Evolutionary conservation across 2,329 filamentous ascomycete genomes (phyloP).

Genomic region (Aspergillus cejpii): DNA sequence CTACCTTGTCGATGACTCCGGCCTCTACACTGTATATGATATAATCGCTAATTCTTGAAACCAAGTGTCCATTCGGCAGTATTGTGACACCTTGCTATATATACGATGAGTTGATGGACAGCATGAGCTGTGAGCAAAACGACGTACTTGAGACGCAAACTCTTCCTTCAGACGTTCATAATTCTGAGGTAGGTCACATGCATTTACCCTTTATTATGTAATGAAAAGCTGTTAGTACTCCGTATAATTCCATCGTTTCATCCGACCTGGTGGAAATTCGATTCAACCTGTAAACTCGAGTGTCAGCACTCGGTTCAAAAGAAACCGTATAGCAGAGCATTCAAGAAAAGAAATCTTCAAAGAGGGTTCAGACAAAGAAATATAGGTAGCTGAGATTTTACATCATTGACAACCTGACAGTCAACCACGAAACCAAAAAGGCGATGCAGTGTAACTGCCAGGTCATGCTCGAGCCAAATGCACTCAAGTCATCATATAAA

Average conservation of each 20-base stretch:
- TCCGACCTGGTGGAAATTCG: neutral
- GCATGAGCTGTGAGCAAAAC: conserved; percentile 34
- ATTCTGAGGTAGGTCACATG: conserved; percentile 87
- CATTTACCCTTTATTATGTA: conserved; percentile 45
- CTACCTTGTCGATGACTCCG: conserved; percentile 78
- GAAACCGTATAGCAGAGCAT: neutral
- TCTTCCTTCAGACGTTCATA: conserved; percentile 73
- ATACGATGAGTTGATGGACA: conserved; percentile 33
- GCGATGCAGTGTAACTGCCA: conserved; percentile 53
- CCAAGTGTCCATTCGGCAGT: conserved; percentile 86
- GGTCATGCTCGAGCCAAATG: conserved; percentile 99
- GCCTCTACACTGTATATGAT: conserved; percentile 99
- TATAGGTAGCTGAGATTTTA: conserved; percentile 98
- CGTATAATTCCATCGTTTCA: neutral
- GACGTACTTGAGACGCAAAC: conserved; percentile 78
- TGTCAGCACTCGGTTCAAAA: neutral
- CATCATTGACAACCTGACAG: conserved; percentile 82
- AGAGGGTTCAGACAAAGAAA: conserved; percentile 71
- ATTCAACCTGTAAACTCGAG: neutral
- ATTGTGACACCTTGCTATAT: conserved; percentile 78
- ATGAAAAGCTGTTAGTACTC: neutral
- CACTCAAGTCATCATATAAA: conserved; percentile 97
- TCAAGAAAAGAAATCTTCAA: conserved; percentile 50
- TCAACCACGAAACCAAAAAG: conserved; percentile 64
- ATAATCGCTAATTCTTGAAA: conserved; percentile 93